Base-by-base conservation (phyloP, 2,329 filamentous ascomycete genomes). In the Fusarium papillatum region DNA sequence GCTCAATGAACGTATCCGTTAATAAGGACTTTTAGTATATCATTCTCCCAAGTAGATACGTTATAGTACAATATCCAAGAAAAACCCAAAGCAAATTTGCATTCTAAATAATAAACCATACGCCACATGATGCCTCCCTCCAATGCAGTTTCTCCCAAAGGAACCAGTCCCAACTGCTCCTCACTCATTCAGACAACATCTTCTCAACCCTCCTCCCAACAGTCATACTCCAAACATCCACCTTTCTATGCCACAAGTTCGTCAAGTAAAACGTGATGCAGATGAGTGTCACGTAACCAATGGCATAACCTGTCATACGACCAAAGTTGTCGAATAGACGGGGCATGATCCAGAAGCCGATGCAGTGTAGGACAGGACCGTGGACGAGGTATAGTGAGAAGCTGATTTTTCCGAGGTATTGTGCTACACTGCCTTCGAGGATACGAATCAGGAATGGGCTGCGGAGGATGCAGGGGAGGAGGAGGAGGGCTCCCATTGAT, bases 301-400 rank as follows among this genome's bases (percentile, higher is more conserved):
- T 68, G 0, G 80, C 66, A 43, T 80, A 84, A 0, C 82, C 84
- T 2, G 71, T 71, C 2, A 68, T 68, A 22, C 76, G 74, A 7
- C 84, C 83, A 17, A 86, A 79, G 16, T 66, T 75, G 24, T 86
- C 84, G 53, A 86, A 86, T 4, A 86, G 75, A 11, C 83, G 75
- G 7, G 84, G 84, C 84, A 86, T 85, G 53, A 95, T 61, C 71
- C 92, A 86, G 80, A 94, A 91, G 46, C 91, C 92, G 7, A 93
- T 71, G 3, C 86, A 86, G 85, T 88, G 89, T 7, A 93, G 81
- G 1, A 94, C 82, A 0, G 91, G 91, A 0, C 91, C 92, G 77
- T 86, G 85, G 7, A 86, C 78, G 7, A 86, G 83, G 69, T 86
- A 86, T n/a, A 86, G 75, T 2, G 84, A 84, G 78, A 86, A 86